Base-by-base conservation (phyloP, 2,329 filamentous ascomycete genomes). In the Paramyrothecium roridum region DNA sequence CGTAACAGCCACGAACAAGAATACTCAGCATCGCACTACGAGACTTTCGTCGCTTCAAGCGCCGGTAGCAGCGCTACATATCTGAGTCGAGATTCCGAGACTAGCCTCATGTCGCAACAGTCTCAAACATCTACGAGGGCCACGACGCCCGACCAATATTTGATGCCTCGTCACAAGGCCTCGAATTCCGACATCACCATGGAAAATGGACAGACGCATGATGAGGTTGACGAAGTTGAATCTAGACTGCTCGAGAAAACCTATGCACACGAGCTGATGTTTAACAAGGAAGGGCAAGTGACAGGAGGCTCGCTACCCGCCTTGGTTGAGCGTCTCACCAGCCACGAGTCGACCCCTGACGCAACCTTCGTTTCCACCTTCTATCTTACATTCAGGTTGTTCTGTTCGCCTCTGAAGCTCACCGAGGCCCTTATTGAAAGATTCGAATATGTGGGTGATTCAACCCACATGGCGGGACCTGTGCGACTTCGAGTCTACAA, bases 211-310 rank as follows among this genome's bases (percentile, higher is more conserved):
- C 81, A 83, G 1, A 76, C 84, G n/a, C 84, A 81, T 3, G 91
- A 96, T 54, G 91, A 93, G 56, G 79, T 82, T 13, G 87, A 91
- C 37, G 92, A 96, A 50, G 85, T 88, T 1, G 93, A 96, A 69
- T 88, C 84, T 4, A 88, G 88, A 65, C 77, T 97, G n/a, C 77
- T 96, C n/a, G 90, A 93, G 68, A 96, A 89, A 73, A 96, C 93
- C 0, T 97, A 85, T 66, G 91, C 91, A 0, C 90, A 97, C 66
- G 93, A 99, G 68, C 80, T 99, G 50, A 86, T 96, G 66, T 89
- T 90, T 70, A 97, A 96, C 76, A 96, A 96, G 70, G 93, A 98
- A 62, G 93, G 93, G 1, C 90, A 96, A 59, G 88, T 99, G n/a
- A 90, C 90, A 46, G 95, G 95, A 49, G 95, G 95, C 16, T 96